These are phyloP conservation scores for Trypanosoma cruzi DNA, from an alignment of 208 protist species.

Conservation along the genomic window DNA sequence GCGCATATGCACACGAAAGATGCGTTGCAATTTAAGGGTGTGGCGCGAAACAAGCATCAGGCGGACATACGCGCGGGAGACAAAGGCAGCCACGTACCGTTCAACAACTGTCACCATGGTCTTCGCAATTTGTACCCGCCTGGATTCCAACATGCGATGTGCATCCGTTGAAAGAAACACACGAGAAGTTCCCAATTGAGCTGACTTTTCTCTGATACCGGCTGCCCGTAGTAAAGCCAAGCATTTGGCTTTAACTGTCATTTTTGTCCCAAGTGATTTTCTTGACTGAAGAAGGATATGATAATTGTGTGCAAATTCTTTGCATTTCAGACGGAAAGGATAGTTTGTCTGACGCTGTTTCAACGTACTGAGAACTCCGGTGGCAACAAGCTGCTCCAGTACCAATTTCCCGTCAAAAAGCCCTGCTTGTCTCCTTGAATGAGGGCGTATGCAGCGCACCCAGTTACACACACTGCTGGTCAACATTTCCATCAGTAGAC, in stretches of 20 bases:
- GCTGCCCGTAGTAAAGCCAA: not conserved
- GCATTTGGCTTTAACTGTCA: constrained; percentile 4
- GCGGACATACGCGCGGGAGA: constrained; percentile 10
- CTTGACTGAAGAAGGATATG: not conserved
- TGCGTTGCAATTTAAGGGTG: constrained; percentile 18
- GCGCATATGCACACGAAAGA: constrained; percentile 5
- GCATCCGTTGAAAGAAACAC: constrained; percentile 20
- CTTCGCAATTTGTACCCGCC: constrained; percentile 1
- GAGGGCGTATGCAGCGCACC: constrained; percentile 57
- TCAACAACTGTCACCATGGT: not conserved
- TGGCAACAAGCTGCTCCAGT: constrained; percentile 42
- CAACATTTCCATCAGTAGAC: constrained; percentile 26
- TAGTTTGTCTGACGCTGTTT: constrained; percentile 28
- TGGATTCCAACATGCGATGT: constrained; percentile 9
- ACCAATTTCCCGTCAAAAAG: constrained; percentile 38
- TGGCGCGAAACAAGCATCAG: constrained; percentile 1
- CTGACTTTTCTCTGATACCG: not conserved
- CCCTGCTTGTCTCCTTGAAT: constrained; percentile 34
- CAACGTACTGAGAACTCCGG: constrained; percentile 54
- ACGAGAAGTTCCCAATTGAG: constrained; percentile 14
- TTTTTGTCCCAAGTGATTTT: not conserved
- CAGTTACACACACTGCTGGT: constrained; percentile 36
- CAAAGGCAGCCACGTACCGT: constrained; percentile 6
- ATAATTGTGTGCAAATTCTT: constrained; percentile 19
- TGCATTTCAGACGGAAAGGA: constrained; percentile 14